These are phyloP conservation scores for Eurotiales sp. DNA, from an alignment of 2,329 filamentous ascomycete genomes.

Conservation along the genomic window DNA sequence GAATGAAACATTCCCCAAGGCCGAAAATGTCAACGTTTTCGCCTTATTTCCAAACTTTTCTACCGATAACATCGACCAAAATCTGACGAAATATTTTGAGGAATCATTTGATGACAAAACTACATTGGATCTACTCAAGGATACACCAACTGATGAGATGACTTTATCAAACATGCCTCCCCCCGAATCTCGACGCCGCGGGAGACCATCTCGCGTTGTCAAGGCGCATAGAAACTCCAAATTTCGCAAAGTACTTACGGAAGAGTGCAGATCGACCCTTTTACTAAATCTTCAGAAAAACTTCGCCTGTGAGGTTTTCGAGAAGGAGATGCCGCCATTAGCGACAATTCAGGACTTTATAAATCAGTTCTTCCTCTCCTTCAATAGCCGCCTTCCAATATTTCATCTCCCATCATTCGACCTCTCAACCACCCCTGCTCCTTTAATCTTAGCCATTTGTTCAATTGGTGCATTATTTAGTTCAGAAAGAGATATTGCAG, in stretches of 20 bases:
- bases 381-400: constrained; percentile 32
- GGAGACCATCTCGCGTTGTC: constrained; percentile 2
- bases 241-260: constrained; percentile 13
- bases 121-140: not conserved
- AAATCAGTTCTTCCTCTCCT: constrained; percentile 28
- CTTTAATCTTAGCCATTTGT: constrained; percentile 32
- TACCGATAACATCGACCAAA: constrained; percentile 5
- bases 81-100: constrained; percentile 7
- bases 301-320: not conserved
- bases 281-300: constrained; percentile 12
- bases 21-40: constrained; percentile 14
- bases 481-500: constrained; percentile 26
- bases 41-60: constrained; percentile 11
- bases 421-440: constrained; percentile 23
- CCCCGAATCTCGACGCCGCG: constrained; percentile 6
- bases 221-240: constrained; percentile 1
- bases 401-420: constrained; percentile 31
- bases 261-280: constrained; percentile 17
- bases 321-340: constrained; percentile 9
- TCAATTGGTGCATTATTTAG: constrained; percentile 33
- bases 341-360: constrained; percentile 25
- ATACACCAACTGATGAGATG: not conserved
- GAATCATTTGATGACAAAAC: constrained; percentile 2
- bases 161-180: not conserved
- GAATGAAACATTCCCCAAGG: not conserved